Base-by-base conservation (phyloP, 768 basidiomycete genomes). In the Suillus ampliporus region DNA sequence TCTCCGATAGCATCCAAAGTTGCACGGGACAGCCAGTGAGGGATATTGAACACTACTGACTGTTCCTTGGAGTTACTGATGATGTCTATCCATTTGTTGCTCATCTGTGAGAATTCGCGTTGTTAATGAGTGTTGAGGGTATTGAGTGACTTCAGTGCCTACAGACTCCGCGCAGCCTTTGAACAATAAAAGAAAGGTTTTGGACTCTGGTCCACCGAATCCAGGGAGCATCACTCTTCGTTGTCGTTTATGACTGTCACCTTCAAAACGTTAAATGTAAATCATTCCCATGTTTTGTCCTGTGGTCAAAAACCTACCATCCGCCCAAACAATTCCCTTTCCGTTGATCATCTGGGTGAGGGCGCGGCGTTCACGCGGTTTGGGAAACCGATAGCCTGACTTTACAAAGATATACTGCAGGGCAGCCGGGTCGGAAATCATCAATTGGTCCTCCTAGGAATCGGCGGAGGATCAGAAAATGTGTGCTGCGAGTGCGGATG, bases 191-290 rank as follows among this genome's bases (percentile, higher is more conserved):
- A 86, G 75, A 62, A 83, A 85, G 1, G 84, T 77, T 60, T 79
- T 85, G 35, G 80, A 78, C 64, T 86, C 83, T 1, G 80, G 79
- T 10, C 71, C 78, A 58, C 85, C 84, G 62, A 87, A 87, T 3
- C 83, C 85, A 3, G 84, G 85, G 53, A 84, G 75, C 78, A 86
- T 81, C 23, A 84, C 77, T 64, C 78, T 85, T 61, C 83, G 73
- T 59, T 87, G 85, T 50, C 86, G 79, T 68, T 76, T 84, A 63
- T 87, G 86, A 38, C 74, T 79, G n/a, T 79, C 74, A 2, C 80
- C 74, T 75, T 52, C 6, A 15, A 50, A 58, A 44, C 28, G 9
- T 46, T 8, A 35, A 34, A 5, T n/a, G 19, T 23, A 40, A 10
- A 56, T 15, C 37, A 56, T 40, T 26, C 11, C 5, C 26, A 28